Evolutionary conservation across 495 filamentous ascomycete genomes (phyloP).

Genomic region (Hyaloscypha variabilis): DNA sequence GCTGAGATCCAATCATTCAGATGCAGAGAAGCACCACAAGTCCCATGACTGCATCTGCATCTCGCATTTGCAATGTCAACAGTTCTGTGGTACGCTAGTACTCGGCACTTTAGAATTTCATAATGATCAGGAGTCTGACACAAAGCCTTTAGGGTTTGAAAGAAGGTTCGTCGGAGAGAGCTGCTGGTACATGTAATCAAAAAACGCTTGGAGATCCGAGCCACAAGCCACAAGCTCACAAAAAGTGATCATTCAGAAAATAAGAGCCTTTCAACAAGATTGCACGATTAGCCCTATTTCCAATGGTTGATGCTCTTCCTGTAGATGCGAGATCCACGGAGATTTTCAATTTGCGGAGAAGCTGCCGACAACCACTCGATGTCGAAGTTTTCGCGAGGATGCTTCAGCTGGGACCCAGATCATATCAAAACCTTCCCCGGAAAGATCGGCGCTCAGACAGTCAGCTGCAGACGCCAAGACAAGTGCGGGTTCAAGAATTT

Average conservation of each 20-base stretch:
- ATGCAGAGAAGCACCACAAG: background rate
- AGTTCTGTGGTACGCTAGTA: background rate
- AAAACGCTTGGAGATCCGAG: background rate
- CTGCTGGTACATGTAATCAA: background rate
- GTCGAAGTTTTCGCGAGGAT: background rate
- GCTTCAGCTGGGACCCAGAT: background rate
- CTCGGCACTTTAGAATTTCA: too few relatives aligned
- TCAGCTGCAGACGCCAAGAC: background rate
- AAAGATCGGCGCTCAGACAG: background rate
- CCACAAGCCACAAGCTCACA: background rate
- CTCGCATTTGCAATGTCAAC: background rate
- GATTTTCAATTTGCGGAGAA: background rate
- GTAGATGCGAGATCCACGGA: background rate
- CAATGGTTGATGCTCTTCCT: background rate
- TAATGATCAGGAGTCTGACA: background rate
- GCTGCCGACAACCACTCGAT: background rate
- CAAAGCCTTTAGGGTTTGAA: slow-evolving; percentile 4
- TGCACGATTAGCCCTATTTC: background rate
- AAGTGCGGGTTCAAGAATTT: background rate
- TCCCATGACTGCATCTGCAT: too few relatives aligned
- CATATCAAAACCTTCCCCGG: background rate
- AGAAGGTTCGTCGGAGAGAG: background rate
- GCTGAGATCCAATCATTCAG: background rate
- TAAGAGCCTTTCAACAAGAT: background rate
- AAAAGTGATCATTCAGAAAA: background rate